These are phyloP conservation scores for Barbarea vulgaris DNA, from an alignment of 345 rosid genomes.

Conservation along the genomic window DNA sequence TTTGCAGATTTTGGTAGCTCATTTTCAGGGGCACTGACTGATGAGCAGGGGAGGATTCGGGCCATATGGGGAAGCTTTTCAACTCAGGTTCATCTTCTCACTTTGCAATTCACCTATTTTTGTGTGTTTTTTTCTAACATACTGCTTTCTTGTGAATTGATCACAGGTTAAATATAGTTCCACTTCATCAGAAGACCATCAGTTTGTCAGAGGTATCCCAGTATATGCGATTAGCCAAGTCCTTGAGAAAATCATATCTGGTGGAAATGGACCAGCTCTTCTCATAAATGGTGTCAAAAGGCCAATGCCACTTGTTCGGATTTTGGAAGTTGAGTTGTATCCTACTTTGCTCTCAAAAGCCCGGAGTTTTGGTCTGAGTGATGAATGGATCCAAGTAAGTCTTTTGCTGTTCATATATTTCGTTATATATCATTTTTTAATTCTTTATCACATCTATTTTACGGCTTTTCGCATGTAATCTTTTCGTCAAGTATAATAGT, in stretches of 20 bases:
- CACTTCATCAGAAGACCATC: slow-evolving; percentile 86
- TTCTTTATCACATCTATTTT: not conserved
- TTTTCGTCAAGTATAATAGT: not conserved
- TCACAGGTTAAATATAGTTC: slow-evolving; percentile 72
- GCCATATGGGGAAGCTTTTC: slow-evolving; percentile 99
- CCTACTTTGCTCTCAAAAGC: slow-evolving; percentile 95
- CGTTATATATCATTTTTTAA: not conserved
- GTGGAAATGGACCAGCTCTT: slow-evolving; percentile 70
- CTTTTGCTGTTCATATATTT: slow-evolving; percentile 10
- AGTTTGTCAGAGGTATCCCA: slow-evolving; percentile 89
- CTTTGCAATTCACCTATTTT: slow-evolving; percentile 9
- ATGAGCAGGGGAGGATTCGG: slow-evolving; percentile 84
- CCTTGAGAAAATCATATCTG: slow-evolving; percentile 69
- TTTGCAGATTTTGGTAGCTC: slow-evolving; percentile 91
- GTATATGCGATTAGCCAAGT: slow-evolving; percentile 69
- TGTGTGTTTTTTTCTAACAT: not conserved
- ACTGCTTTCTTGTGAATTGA: slow-evolving; percentile 21
- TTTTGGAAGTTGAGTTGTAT: slow-evolving; percentile 88
- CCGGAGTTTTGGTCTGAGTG: slow-evolving; percentile 83
- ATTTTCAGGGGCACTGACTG: slow-evolving; percentile 90
- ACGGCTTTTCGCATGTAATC: not conserved
- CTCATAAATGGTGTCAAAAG: slow-evolving; percentile 83
- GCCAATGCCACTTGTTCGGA: slow-evolving; percentile 87
- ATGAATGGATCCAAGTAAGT: slow-evolving; percentile 82
- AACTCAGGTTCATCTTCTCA: slow-evolving; percentile 64